Evolutionary conservation across 129 eudicot genomes (phyloP).

Genomic region (Silybum marianum): DNA sequence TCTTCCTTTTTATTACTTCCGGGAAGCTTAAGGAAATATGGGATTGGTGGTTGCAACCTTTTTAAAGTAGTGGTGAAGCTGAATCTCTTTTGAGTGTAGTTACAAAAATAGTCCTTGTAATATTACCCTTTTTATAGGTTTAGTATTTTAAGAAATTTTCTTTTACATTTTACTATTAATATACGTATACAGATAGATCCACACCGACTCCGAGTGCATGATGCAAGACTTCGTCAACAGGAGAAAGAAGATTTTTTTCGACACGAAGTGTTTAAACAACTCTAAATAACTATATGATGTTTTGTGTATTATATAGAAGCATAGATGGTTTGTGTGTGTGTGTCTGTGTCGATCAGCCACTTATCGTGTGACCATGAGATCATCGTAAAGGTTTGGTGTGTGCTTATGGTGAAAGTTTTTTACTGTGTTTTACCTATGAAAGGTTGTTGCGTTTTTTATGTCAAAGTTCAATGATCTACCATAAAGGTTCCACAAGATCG

Average conservation of each 20-base stretch:
- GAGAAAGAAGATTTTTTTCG: not conserved
- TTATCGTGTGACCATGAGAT: not conserved
- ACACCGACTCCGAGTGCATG: not conserved
- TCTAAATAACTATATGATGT: not conserved
- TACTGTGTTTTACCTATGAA: not conserved
- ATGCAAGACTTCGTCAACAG: not conserved
- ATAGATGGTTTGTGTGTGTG: not conserved
- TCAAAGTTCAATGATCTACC: too few relatives aligned
- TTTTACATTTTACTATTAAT: not conserved
- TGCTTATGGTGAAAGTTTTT: not conserved
- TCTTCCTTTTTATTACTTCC: not conserved
- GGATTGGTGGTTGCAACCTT: constrained; percentile 1
- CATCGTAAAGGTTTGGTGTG: not conserved
- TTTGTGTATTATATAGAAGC: not conserved
- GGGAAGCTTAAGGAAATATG: not conserved
- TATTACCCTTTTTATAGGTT: not conserved
- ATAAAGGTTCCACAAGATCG: too few relatives aligned
- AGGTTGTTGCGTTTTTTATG: too few relatives aligned
- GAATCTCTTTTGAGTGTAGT: not conserved
- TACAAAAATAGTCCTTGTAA: not conserved
- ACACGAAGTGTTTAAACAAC: not conserved
- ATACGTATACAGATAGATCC: not conserved
- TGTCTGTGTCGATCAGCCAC: not conserved
- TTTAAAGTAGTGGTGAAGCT: not conserved
- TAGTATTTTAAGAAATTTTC: not conserved